These are phyloP conservation scores for Aureobasidium sp. DNA, from an alignment of 2,329 filamentous ascomycete genomes.

Conservation along the genomic window DNA sequence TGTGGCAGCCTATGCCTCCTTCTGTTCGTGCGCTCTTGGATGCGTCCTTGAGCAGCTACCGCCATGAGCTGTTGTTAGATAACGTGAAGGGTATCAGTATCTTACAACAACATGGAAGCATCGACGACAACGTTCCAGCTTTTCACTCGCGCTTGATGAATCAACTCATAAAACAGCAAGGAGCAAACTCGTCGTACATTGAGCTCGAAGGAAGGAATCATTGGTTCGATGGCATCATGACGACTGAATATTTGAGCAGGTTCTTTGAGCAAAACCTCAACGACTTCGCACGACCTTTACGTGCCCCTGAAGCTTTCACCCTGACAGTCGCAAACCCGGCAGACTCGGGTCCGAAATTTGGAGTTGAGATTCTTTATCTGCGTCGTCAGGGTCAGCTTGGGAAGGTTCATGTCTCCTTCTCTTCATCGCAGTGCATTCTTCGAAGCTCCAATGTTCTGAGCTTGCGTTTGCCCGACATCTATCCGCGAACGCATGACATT, in stretches of 20 bases:
- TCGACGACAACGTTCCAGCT: constrained; percentile 53
- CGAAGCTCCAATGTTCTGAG: constrained; percentile 38
- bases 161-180: constrained; percentile 40
- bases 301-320: constrained; percentile 34
- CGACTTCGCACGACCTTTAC: constrained; percentile 19
- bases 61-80: constrained; percentile 48
- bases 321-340: constrained; percentile 47
- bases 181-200: constrained; percentile 39
- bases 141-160: constrained; percentile 52
- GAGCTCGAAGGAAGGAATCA: constrained; percentile 46
- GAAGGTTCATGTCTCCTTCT: constrained; percentile 37
- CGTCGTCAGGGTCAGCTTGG: constrained; percentile 45
- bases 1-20: constrained; percentile 52
- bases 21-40: constrained; percentile 41
- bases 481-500: constrained; percentile 4
- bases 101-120: constrained; percentile 49
- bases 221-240: constrained; percentile 51
- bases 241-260: constrained; percentile 40
- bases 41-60: constrained; percentile 45
- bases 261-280: constrained; percentile 42
- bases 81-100: constrained; percentile 49
- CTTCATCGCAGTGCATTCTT: constrained; percentile 31
- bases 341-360: constrained; percentile 46
- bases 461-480: constrained; percentile 20
- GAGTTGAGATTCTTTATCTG: constrained; percentile 46